Percentiles rank a stretch among this genome's conserved stretches.
phyloP scores from a whole-genome alignment of 805 yeast species.

The Cyberlindnera euphorbiiphila region DNA sequence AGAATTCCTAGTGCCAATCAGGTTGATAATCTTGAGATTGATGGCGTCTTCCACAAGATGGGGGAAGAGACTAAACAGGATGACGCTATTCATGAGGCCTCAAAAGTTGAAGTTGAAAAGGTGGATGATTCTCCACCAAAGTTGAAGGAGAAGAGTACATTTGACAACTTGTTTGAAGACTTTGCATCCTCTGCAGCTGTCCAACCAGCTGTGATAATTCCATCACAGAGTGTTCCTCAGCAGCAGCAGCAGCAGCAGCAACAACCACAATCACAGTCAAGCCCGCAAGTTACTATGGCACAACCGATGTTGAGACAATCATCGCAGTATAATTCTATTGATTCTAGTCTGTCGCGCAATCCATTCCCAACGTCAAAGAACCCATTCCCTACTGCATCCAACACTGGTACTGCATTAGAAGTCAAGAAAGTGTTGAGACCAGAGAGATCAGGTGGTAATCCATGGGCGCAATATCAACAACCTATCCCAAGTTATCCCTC shows the following conservation, averaged over 20 bases:
- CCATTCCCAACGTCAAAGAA: constrained; percentile 23
- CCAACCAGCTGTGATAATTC: not conserved
- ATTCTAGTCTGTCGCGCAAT: constrained; percentile 14
- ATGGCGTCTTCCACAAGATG: constrained; percentile 26
- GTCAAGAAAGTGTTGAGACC: constrained; percentile 11
- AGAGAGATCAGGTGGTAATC: constrained; percentile 22
- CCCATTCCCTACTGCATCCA: constrained; percentile 18
- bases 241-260: not conserved
- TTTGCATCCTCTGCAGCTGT: constrained; percentile 5
- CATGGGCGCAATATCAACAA: constrained; percentile 13
- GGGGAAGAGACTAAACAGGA: too few species aligned
- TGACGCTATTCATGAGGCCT: too few species aligned
- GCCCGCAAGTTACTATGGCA: not conserved
- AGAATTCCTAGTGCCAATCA: constrained; percentile 4
- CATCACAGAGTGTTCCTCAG: not conserved
- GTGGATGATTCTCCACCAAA: not conserved
- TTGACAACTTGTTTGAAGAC: constrained; percentile 21
- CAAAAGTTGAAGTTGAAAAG: too few species aligned
- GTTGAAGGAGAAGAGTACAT: constrained; percentile 15
- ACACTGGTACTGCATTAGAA: constrained; percentile 6
- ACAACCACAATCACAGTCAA: constrained; percentile 1
- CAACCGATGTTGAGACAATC: constrained; percentile 1
- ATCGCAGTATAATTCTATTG: not conserved
- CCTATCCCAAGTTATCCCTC: not conserved
- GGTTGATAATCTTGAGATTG: constrained; percentile 9